phyloP scores from a whole-genome alignment of 148 eudicot species.

The Simmondsia chinensis region DNA sequence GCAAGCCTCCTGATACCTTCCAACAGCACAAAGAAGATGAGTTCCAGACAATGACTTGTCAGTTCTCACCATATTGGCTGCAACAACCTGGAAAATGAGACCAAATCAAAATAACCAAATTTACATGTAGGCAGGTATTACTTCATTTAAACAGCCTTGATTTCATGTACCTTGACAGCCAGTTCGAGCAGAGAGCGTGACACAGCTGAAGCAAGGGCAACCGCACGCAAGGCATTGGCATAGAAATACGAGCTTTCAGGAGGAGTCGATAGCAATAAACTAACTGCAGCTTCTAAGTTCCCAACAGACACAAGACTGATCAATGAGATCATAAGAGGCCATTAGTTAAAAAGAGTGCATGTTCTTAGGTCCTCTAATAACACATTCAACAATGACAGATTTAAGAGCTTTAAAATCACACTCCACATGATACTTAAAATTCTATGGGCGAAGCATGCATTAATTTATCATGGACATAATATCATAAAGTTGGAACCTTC shows the following conservation, averaged over 20 bases:
- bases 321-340: conserved; percentile 8
- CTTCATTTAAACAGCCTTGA: not conserved
- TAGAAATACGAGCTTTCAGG: conserved; percentile 92
- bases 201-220: conserved; percentile 97
- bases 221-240: conserved; percentile 90
- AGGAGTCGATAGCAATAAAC: conserved; percentile 89
- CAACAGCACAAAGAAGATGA: conserved; percentile 98
- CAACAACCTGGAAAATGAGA: conserved; percentile 63
- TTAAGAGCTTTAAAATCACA: too few relatives aligned
- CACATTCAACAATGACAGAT: too few relatives aligned
- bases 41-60: conserved; percentile 92
- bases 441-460: too few relatives aligned
- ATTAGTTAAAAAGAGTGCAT: not conserved
- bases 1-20: conserved; percentile 98
- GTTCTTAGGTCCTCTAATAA: not conserved
- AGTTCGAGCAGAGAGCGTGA: conserved; percentile 88
- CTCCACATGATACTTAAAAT: too few relatives aligned
- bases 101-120: not conserved
- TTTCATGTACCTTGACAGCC: conserved; percentile 71
- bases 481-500: too few relatives aligned
- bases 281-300: conserved; percentile 91
- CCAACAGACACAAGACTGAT: conserved; percentile 87
- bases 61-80: conserved; percentile 97
- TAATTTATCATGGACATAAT: too few relatives aligned
- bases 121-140: not conserved